Evolutionary conservation across 2,329 filamentous ascomycete genomes (phyloP), one percentile per base, ranked within the genome.

Genomic region (Fusarium sp.): DNA sequence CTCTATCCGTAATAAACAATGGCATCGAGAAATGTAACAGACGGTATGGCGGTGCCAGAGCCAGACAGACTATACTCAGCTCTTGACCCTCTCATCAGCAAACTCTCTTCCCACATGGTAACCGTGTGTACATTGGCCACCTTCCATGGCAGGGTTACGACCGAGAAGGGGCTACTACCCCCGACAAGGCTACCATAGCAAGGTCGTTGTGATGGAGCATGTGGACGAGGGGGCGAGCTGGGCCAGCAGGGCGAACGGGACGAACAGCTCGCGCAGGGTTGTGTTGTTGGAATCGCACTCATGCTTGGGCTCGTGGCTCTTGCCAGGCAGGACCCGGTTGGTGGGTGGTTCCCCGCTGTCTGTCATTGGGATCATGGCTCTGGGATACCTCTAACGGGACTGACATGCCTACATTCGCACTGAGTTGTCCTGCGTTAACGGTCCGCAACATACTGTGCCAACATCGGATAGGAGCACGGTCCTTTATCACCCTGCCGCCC

Each of bases 111-210:
- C 54, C 49, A 50, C 50, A 37, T 43, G 58, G 46, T 63, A 50
- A 43, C 43, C 39, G 41, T 43, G n/a, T 50, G 35, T 63, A 63
- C 29, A 61, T 71, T 72, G 53, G 64, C 56, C 71, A 73, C 67
- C 71, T 73, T 73, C 71, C 71, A 61, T 72, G 71, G 69, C 71
- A 73, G 65, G 71, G 71, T 72, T 72, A 73, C 59, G 64, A 68
- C 69, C 58, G 57, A 64, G 71, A 73, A 69, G 70, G 71, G 68
- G 64, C 64, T 67, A 60, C 52, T 66, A 69, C 58, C 68, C 68
- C 58, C 66, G 63, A 70, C 70, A 68, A 72, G 69, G 69, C 69
- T 70, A 72, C 69, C 69, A 70, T 69, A 63, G 33, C 62, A 59
- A 67, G 66, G 66, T 50, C 63, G 40, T 18, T 63, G 49, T 64